Percentiles rank a stretch among this genome's conserved stretches.
These are phyloP conservation scores for Suhomyces kilbournensis DNA, from an alignment of 805 yeast genomes.

Conservation along the genomic window DNA sequence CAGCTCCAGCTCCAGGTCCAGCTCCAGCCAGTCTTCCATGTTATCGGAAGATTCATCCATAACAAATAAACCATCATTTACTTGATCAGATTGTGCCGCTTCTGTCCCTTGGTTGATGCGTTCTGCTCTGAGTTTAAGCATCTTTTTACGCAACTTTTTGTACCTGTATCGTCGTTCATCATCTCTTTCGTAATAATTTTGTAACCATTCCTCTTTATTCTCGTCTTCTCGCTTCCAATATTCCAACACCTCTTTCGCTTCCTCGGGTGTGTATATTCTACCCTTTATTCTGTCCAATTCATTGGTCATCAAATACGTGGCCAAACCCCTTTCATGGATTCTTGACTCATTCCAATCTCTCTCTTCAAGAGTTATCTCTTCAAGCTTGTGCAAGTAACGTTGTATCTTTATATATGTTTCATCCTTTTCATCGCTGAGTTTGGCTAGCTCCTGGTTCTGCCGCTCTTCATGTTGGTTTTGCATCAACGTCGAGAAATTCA, in stretches of 20 bases:
- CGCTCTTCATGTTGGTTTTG: background rate
- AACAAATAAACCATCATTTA: background rate
- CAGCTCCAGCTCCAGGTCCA: background rate
- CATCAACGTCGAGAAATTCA: constrained; percentile 1
- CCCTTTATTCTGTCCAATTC: background rate
- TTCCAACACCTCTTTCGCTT: constrained; percentile 9
- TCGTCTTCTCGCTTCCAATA: constrained; percentile 8
- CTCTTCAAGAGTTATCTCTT: constrained; percentile 8
- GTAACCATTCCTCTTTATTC: background rate
- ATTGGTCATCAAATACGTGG: constrained; percentile 7
- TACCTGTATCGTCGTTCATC: background rate
- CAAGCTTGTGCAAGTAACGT: background rate
- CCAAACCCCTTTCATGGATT: constrained; percentile 13
- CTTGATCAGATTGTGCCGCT: background rate
- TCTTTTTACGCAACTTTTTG: background rate
- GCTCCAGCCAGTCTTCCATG: background rate
- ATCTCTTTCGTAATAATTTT: background rate
- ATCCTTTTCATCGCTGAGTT: background rate
- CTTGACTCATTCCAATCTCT: constrained; percentile 7
- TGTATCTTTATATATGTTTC: constrained; percentile 1
- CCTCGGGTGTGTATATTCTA: constrained; percentile 6
- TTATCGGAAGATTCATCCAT: background rate
- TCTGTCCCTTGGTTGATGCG: background rate
- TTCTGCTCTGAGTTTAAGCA: background rate
- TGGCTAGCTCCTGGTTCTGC: background rate